Evolutionary conservation across 1,139 yeast genomes (phyloP).

Genomic region (Suhomyces wounanorum): DNA sequence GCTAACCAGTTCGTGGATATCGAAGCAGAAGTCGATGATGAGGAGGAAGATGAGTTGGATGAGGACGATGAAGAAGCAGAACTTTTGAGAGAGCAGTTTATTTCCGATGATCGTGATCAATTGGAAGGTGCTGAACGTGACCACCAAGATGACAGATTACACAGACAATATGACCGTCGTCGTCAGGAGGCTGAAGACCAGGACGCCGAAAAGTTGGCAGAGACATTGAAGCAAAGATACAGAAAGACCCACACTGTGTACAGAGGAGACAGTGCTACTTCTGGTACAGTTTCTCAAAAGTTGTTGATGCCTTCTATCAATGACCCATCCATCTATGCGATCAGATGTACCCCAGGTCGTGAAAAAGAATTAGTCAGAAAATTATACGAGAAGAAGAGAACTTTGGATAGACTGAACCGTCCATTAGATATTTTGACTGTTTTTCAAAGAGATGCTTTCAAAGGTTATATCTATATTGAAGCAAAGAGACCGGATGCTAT

Average conservation of each 20-base stretch:
- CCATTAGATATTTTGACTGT: slow-evolving; percentile 83
- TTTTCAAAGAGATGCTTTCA: slow-evolving; percentile 90
- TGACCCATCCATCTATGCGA: slow-evolving; percentile 96
- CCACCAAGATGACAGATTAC: slow-evolving; percentile 66
- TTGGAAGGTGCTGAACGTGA: slow-evolving; percentile 49
- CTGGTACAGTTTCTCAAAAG: slow-evolving; percentile 85
- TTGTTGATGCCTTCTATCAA: slow-evolving; percentile 91
- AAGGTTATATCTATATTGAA: slow-evolving; percentile 90
- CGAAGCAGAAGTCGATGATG: slow-evolving; percentile 98
- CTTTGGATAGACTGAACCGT: slow-evolving; percentile 59
- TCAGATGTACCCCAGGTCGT: slow-evolving; percentile 88
- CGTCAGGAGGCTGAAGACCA: slow-evolving; percentile 89
- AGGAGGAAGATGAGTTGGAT: slow-evolving; percentile 87
- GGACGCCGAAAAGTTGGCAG: slow-evolving; percentile 94
- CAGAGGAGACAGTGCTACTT: slow-evolving; percentile 79
- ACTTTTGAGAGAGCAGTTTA: slow-evolving; percentile 77
- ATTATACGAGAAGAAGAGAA: slow-evolving; percentile 75
- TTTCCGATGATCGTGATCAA: slow-evolving; percentile 70
- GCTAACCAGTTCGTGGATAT: slow-evolving; percentile 95
- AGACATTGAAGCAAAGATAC: slow-evolving; percentile 87
- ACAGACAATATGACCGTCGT: slow-evolving; percentile 88
- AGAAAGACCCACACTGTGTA: slow-evolving; percentile 85
- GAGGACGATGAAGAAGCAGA: slow-evolving; percentile 94
- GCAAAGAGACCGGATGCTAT: slow-evolving; percentile 94
- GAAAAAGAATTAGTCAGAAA: slow-evolving; percentile 90